These are phyloP conservation scores for Sporothrix inflata DNA, from an alignment of 2,329 filamentous ascomycete species.

Conservation along the genomic window DNA sequence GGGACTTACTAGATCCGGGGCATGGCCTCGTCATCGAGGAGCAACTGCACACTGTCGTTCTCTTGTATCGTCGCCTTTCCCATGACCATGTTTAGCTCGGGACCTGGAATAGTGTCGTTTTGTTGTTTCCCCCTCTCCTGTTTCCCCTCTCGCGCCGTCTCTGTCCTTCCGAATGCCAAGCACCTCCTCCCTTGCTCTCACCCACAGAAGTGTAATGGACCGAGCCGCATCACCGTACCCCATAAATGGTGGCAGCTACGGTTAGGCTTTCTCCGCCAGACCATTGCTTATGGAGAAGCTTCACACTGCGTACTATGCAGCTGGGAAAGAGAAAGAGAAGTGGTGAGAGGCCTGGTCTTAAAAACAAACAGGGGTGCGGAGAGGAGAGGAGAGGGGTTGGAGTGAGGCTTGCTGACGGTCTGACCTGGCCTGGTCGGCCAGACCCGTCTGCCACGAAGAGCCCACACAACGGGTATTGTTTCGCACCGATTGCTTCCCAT, in stretches of 20 bases:
- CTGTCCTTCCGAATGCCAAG: slow-evolving; percentile 10
- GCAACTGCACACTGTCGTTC: background rate
- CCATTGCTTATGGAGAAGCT: background rate
- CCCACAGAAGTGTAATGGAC: background rate
- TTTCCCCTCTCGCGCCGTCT: slow-evolving; percentile 6
- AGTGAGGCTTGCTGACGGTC: background rate
- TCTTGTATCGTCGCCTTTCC: background rate
- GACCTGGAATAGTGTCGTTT: background rate
- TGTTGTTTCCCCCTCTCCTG: background rate
- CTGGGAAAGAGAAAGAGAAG: background rate
- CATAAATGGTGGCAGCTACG: background rate
- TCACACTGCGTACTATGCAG: background rate
- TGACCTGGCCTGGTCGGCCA: background rate
- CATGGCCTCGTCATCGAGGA: background rate
- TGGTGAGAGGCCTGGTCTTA: background rate
- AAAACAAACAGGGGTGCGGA: background rate
- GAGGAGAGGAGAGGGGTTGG: background rate
- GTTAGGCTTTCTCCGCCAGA: background rate
- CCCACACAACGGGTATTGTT: background rate
- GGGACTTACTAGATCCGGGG: too few relatives aligned
- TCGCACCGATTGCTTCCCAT: background rate
- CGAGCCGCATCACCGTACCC: slow-evolving; percentile 1
- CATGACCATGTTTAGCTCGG: background rate
- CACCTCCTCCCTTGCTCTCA: background rate
- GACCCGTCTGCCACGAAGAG: background rate